Percentiles rank a stretch among this genome's conserved stretches.
Evolutionary conservation across 495 filamentous ascomycete genomes (phyloP).

Genomic region (Tricharina praecox): DNA sequence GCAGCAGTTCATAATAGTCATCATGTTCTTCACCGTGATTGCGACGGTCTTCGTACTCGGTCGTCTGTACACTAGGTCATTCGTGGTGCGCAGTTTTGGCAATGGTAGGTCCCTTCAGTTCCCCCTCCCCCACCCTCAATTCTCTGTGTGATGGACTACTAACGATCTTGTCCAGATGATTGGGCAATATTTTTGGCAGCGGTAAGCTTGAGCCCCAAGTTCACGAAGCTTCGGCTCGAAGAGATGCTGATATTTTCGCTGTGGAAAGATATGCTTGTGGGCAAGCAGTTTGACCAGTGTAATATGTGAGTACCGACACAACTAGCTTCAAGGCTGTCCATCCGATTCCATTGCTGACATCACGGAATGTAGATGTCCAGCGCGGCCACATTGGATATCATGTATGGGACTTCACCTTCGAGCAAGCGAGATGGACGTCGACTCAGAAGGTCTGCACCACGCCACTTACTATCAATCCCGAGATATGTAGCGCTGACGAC

Average conservation of each 20-base stretch:
- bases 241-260: neutral
- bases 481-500: too few species aligned
- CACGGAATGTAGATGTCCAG: too few species aligned
- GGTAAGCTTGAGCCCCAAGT: neutral
- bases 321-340: too few species aligned
- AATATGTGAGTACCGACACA: too few species aligned
- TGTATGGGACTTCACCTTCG: too few species aligned
- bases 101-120: conserved; percentile 5
- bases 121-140: neutral
- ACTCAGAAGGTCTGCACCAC: too few species aligned
- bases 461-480: too few species aligned
- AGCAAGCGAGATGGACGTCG: too few species aligned
- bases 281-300: neutral
- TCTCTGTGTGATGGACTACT: neutral
- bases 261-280: neutral
- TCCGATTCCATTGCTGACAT: too few species aligned
- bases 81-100: conserved; percentile 11
- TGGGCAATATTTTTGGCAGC: conserved; percentile 7
- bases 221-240: neutral
- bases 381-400: too few species aligned
- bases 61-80: conserved; percentile 6
- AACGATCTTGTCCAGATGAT: conserved; percentile 2
- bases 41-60: conserved; percentile 1
- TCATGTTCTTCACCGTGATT: neutral
- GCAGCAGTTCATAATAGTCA: neutral